Evolutionary conservation across 2,329 filamentous ascomycete species (phyloP).

Genomic region (Lachnellula willkommii): DNA sequence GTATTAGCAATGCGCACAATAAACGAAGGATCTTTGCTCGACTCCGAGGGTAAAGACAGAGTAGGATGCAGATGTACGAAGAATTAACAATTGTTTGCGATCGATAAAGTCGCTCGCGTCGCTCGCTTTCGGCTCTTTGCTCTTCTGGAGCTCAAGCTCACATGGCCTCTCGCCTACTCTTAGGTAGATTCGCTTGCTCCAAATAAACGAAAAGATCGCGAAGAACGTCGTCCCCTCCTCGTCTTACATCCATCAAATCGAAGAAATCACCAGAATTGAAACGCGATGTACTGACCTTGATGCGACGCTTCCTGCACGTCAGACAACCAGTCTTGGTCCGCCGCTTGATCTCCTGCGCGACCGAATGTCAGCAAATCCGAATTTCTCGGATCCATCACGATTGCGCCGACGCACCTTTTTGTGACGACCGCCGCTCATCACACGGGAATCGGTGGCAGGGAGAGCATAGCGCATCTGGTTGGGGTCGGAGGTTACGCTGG

Average conservation of each 20-base stretch:
- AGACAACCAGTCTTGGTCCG: constrained; percentile 70
- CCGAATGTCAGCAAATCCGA: constrained; percentile 24
- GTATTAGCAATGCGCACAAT: constrained; percentile 14
- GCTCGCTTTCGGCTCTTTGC: constrained; percentile 11
- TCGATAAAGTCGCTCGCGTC: background rate
- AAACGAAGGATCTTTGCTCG: background rate
- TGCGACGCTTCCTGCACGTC: constrained; percentile 60
- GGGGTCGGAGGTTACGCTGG: constrained; percentile 41
- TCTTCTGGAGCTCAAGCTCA: constrained; percentile 25
- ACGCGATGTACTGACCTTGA: constrained; percentile 55
- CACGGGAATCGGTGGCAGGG: constrained; percentile 45
- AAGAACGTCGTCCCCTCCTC: constrained; percentile 25
- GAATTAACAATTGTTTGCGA: background rate
- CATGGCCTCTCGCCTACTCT: constrained; percentile 33
- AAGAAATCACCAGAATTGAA: constrained; percentile 17
- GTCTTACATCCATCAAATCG: constrained; percentile 18
- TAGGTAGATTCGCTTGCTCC: constrained; percentile 34
- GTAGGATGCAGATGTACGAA: background rate
- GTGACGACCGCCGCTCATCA: constrained; percentile 58
- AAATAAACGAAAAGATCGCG: constrained; percentile 33
- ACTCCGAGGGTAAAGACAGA: too few species aligned
- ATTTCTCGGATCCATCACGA: constrained; percentile 3
- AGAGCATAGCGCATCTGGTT: constrained; percentile 49
- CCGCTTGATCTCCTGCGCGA: constrained; percentile 61
- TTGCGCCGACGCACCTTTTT: constrained; percentile 38